Percentiles rank a stretch among this genome's conserved stretches.
Evolutionary conservation across 305 asterid species (phyloP).

Genomic region (Solanum hybrid): DNA sequence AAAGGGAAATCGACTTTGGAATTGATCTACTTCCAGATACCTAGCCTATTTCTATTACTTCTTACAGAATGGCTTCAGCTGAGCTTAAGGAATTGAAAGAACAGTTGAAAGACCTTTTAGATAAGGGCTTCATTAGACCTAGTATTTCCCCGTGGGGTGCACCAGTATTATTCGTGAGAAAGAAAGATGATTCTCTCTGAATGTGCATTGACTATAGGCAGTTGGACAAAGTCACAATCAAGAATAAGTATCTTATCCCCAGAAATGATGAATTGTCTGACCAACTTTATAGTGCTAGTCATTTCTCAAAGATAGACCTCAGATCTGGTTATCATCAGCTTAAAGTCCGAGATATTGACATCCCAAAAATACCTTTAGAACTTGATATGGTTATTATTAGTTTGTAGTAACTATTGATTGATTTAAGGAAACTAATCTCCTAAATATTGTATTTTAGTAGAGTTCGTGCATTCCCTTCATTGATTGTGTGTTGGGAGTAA

Average conservation of each 20-base stretch:
- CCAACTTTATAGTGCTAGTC: too few relatives aligned
- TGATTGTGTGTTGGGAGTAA: too few relatives aligned
- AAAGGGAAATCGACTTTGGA: neutral
- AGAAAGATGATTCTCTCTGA: neutral
- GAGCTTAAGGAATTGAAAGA: neutral
- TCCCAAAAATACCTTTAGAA: too few relatives aligned
- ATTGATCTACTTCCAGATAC: neutral
- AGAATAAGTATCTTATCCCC: neutral
- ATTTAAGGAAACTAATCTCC: too few relatives aligned
- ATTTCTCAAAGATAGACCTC: too few relatives aligned
- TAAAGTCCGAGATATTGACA: too few relatives aligned
- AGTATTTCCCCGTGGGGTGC: neutral
- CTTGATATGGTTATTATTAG: too few relatives aligned
- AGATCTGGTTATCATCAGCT: too few relatives aligned
- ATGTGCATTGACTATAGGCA: neutral
- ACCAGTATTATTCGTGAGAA: neutral
- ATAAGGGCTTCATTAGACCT: neutral
- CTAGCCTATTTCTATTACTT: neutral
- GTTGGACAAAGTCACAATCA: neutral
- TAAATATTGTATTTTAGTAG: too few relatives aligned
- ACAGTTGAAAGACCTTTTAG: neutral
- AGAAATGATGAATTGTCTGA: too few relatives aligned
- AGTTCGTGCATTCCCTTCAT: too few relatives aligned
- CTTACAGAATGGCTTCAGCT: neutral
- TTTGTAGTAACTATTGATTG: too few relatives aligned